Conservation (phyloP, 805 yeast genomes). For the Debaryomyces tyrocola region DNA sequence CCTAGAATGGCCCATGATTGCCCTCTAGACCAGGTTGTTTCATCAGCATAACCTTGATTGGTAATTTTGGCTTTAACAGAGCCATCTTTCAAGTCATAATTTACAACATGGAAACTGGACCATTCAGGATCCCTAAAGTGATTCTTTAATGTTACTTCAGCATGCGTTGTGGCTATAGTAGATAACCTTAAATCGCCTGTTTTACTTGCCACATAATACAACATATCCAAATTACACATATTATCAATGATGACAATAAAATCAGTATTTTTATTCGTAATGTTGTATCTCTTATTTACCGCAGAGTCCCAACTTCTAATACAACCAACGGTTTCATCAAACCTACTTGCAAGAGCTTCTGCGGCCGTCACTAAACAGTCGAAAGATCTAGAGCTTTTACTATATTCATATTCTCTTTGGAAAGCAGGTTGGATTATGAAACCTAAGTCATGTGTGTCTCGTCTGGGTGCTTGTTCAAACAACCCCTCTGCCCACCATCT, state of each 20-base stretch:
- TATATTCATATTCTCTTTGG: slow-evolving; percentile 18
- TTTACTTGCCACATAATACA: slow-evolving; percentile 21
- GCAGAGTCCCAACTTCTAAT: slow-evolving; percentile 25
- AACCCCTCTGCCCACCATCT: slow-evolving; percentile 12
- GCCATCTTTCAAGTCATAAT: slow-evolving; percentile 19
- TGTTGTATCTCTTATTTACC: slow-evolving; percentile 12
- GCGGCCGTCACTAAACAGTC: slow-evolving; percentile 21
- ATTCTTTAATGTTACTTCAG: slow-evolving; percentile 21
- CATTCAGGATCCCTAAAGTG: slow-evolving; percentile 19
- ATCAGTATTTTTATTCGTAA: slow-evolving; percentile 14
- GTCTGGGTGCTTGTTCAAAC: slow-evolving; percentile 9
- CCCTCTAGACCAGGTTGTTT: slow-evolving; percentile 26
- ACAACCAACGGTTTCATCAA: slow-evolving; percentile 15
- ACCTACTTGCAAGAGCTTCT: slow-evolving; percentile 22
- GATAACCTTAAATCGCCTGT: slow-evolving; percentile 23
- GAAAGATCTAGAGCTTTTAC: slow-evolving; percentile 12
- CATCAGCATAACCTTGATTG: slow-evolving; percentile 24
- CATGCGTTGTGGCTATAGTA: slow-evolving; percentile 25
- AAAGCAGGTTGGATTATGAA: slow-evolving; percentile 23
- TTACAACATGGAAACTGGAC: slow-evolving; percentile 21
- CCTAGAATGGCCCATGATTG: slow-evolving; percentile 31
- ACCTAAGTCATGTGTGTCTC: slow-evolving; percentile 27
- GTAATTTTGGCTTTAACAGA: slow-evolving; percentile 19
- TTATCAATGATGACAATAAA: slow-evolving; percentile 23
- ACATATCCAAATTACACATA: slow-evolving; percentile 18